Evolutionary conservation across 345 rosid species (phyloP).

Genomic region (Combretum micranthum): DNA sequence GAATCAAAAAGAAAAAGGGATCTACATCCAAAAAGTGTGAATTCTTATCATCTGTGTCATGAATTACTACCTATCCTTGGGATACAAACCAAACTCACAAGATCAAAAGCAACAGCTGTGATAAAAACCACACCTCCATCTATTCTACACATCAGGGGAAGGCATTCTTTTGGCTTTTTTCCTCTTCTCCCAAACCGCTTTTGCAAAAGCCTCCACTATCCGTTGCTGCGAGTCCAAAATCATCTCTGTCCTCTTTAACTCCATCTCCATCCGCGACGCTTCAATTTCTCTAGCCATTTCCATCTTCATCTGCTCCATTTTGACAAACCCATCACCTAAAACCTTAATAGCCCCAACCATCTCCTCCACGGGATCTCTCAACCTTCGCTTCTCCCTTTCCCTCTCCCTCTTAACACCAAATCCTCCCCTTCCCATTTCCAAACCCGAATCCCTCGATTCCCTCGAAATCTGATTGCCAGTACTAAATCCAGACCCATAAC

Average conservation of each 20-base stretch:
- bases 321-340: conserved; percentile 78
- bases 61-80: too few relatives aligned
- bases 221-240: conserved; percentile 77
- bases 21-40: too few relatives aligned
- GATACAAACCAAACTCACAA: too few relatives aligned
- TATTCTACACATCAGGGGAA: too few relatives aligned
- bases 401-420: conserved; percentile 15
- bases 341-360: conserved; percentile 75
- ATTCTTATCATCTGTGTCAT: too few relatives aligned
- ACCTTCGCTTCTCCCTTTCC: conserved; percentile 31
- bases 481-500: conserved; percentile 14
- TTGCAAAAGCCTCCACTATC: conserved; percentile 67
- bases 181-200: conserved; percentile 50
- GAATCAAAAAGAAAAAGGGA: too few relatives aligned
- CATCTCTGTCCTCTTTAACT: conserved; percentile 87
- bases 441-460: conserved; percentile 11
- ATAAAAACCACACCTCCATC: too few relatives aligned
- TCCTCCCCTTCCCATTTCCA: conserved; percentile 22
- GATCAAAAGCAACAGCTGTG: too few relatives aligned
- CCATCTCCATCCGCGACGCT: conserved; percentile 82
- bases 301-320: conserved; percentile 87
- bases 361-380: conserved; percentile 49
- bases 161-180: conserved; percentile 13
- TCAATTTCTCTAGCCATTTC: conserved; percentile 87
- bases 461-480: conserved; percentile 33